These are phyloP conservation scores for Sphagnum contortum DNA, from an alignment of 225 moss, liverwort and hornwort genomes.

Conservation along the genomic window DNA sequence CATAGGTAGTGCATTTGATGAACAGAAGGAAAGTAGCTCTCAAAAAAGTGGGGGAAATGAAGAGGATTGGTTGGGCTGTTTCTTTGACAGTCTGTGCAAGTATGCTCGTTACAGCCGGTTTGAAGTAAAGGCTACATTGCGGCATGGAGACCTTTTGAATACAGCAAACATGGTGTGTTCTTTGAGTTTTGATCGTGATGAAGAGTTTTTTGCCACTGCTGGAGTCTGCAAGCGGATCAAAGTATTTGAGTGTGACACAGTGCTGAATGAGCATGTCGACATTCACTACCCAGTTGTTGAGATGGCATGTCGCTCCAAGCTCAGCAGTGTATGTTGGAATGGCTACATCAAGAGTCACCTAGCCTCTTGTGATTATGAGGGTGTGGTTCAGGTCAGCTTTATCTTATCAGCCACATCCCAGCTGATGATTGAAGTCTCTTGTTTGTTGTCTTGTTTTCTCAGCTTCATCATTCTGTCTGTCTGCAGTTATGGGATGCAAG, in stretches of 20 bases:
- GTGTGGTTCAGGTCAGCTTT: conserved; percentile 79
- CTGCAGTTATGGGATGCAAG: conserved; percentile 84
- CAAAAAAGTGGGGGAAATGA: conserved; percentile 33
- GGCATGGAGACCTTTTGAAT: conserved; percentile 90
- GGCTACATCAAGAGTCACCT: conserved; percentile 94
- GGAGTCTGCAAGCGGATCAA: conserved; percentile 97
- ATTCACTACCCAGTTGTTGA: conserved; percentile 96
- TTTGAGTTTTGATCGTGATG: conserved; percentile 95
- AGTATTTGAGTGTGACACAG: conserved; percentile 85
- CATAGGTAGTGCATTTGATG: conserved; percentile 33
- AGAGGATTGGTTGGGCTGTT: conserved; percentile 90
- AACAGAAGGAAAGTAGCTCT: conserved; percentile 18
- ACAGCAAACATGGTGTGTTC: conserved; percentile 98
- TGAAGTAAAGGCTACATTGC: conserved; percentile 94
- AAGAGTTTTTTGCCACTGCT: conserved; percentile 97
- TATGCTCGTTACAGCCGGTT: conserved; percentile 96
- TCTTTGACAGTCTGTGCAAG: conserved; percentile 93
- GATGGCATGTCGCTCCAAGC: conserved; percentile 81
- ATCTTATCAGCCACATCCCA: not conserved
- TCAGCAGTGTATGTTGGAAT: conserved; percentile 98
- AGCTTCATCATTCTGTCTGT: too few relatives aligned
- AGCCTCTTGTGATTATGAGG: conserved; percentile 97
- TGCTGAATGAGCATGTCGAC: conserved; percentile 89
- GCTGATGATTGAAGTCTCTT: not conserved
- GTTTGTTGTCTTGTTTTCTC: not conserved